Evolutionary conservation across 2,329 filamentous ascomycete species (phyloP).

Genomic region (Colletotrichum tofieldiae): DNA sequence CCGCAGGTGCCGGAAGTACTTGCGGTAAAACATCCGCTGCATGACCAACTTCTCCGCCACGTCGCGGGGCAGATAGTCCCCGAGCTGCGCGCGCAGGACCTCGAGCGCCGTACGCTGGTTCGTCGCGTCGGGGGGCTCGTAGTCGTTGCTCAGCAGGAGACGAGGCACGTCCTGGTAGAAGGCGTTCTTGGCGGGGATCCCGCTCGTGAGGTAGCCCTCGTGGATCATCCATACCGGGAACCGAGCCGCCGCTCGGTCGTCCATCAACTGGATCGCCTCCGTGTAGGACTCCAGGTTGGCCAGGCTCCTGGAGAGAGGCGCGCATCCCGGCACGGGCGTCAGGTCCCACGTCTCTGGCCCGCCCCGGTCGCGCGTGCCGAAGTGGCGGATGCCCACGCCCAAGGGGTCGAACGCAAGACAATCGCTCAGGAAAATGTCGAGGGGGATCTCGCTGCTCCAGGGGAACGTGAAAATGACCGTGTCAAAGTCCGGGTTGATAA

Average conservation of each 20-base stretch:
- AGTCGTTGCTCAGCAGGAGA: conserved; percentile 37
- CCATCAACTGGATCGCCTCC: conserved; percentile 42
- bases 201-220: conserved; percentile 40
- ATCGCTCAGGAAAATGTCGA: conserved; percentile 42
- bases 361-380: conserved; percentile 38
- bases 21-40: conserved; percentile 43
- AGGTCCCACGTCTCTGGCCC: conserved; percentile 42
- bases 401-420: conserved; percentile 41
- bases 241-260: conserved; percentile 36
- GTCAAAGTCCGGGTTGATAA: conserved; percentile 45
- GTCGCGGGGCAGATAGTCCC: conserved; percentile 25
- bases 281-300: conserved; percentile 40
- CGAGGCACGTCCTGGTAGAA: conserved; percentile 38
- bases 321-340: conserved; percentile 39
- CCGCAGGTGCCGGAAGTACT: conserved; percentile 40
- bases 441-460: conserved; percentile 42
- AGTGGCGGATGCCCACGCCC: conserved; percentile 40
- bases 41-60: conserved; percentile 35
- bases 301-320: conserved; percentile 34
- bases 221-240: conserved; percentile 44
- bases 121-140: conserved; percentile 35
- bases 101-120: conserved; percentile 38
- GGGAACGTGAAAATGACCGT: conserved; percentile 44
- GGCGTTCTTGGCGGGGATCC: conserved; percentile 33
- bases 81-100: conserved; percentile 25